phyloP scores from a whole-genome alignment of 495 filamentous ascomycete species.

The Recurvomyces mirabilis region DNA sequence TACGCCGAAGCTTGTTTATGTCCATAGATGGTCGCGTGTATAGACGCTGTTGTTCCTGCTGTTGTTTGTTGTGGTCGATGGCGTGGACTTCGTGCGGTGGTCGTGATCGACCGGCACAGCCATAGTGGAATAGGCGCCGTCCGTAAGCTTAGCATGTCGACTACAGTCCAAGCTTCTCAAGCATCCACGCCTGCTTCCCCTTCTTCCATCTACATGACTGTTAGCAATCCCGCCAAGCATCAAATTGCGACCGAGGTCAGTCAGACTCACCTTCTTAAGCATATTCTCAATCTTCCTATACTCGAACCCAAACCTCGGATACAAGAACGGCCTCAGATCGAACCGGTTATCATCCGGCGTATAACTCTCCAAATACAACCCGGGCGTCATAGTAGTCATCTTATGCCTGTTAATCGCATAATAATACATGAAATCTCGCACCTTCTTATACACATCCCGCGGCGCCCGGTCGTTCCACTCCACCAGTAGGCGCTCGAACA shows the following conservation, averaged over 20 bases:
- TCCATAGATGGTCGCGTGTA: too few species aligned
- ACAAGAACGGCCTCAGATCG: conserved; percentile 38
- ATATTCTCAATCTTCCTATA: conserved; percentile 27
- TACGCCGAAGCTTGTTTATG: too few species aligned
- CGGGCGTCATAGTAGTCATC: conserved; percentile 35
- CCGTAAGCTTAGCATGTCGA: too few species aligned
- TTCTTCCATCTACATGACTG: conserved; percentile 15
- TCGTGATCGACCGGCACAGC: too few species aligned
- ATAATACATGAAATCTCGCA: conserved; percentile 56
- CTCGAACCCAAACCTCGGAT: conserved; percentile 28
- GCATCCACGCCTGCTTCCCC: conserved; percentile 11
- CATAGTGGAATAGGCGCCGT: too few species aligned
- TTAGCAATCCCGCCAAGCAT: not conserved
- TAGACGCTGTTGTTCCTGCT: too few species aligned
- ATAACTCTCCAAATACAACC: conserved; percentile 29
- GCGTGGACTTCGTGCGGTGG: too few species aligned
- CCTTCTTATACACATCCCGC: conserved; percentile 46
- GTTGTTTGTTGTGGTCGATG: too few species aligned
- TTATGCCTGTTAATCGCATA: conserved; percentile 42
- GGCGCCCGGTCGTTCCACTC: conserved; percentile 16
- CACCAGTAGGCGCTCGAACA: conserved; percentile 54
- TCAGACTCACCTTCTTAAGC: conserved; percentile 6
- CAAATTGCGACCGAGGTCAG: not conserved
- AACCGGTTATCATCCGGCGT: conserved; percentile 58
- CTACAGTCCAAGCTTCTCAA: too few species aligned